Evolutionary conservation across 768 basidiomycete genomes (phyloP), one percentile per base, ranked within the genome.

Genomic region (Mycena pura): DNA sequence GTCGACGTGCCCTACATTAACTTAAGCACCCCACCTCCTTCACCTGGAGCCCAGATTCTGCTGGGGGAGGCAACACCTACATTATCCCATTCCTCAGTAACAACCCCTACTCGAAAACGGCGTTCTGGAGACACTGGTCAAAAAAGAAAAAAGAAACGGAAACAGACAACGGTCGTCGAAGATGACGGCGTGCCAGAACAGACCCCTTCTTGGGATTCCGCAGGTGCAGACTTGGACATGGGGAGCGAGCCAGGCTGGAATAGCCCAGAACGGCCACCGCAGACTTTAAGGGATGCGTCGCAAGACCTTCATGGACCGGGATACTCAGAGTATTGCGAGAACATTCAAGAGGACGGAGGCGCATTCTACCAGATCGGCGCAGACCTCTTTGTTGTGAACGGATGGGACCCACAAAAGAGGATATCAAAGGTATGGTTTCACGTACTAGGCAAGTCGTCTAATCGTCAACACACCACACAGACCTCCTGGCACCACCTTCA

Each of bases 401-500:
- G 34, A 28, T 3, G 65, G 65, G 65, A 66, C 32, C 25, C 46
- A 17, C 55, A 25, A 47, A 43, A 6, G 17, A 55, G 36, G 15
- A 41, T 15, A 17, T 39, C 29, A 14, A 63, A 54, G n/a, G 57
- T 63, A 39, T 22, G 36, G 38, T 28, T 41, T 24, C 36, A 48
- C n/a, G 8, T 57, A 40, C 25, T 25, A 6, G 4, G 7, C 14
- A n/a, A 4, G 13, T 44, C 17, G 17, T 24, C 32, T 14, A 24
- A 24, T 38, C n/a, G n/a, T n/a, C n/a, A n/a, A n/a, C 5, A 17
- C 50, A 6, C 17, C 8, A n/a, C 15, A n/a, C 13, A 57, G 56
- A 0, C 24, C 6, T 39, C 46, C 3, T 61, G 60, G 60, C 29
- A 61, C 52, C 60, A 61, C 41, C 60, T 61, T 40, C 60, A 61